Evolutionary conservation across 2,329 filamentous ascomycete species (phyloP).

Genomic region (Dendryphion nanum): DNA sequence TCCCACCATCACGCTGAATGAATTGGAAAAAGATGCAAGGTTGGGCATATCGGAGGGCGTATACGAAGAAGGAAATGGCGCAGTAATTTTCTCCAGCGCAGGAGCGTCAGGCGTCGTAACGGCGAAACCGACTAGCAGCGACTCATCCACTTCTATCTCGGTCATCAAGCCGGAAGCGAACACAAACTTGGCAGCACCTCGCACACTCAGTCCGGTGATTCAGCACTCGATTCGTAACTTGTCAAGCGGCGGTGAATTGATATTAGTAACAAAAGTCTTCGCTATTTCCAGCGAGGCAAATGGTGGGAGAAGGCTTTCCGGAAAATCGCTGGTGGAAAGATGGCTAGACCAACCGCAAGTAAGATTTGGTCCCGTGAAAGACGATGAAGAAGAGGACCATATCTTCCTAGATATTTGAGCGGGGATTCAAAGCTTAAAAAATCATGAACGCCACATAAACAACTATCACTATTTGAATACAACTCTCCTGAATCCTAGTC

Average conservation of each 20-base stretch:
- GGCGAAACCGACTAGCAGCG: not conserved
- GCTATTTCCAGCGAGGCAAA: constrained; percentile 1
- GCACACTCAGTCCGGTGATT: not conserved
- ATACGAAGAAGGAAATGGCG: not conserved
- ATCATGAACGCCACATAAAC: not conserved
- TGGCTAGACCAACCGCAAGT: not conserved
- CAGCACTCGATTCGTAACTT: not conserved
- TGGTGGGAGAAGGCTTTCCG: not conserved
- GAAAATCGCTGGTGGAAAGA: constrained; percentile 1
- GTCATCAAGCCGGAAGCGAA: constrained; percentile 1
- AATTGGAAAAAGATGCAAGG: not conserved
- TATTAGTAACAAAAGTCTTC: not conserved
- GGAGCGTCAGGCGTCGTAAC: not conserved
- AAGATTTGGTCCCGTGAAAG: not conserved
- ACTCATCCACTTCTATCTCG: not conserved
- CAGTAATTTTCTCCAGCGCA: constrained; percentile 1
- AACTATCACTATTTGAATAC: not conserved
- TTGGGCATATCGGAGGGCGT: not conserved
- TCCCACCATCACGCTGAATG: not conserved
- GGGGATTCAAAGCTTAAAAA: not conserved
- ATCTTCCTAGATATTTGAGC: not conserved
- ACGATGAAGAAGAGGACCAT: not conserved
- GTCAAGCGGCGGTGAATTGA: not conserved
- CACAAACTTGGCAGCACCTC: not conserved
- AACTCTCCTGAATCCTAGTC: not conserved